Evolutionary conservation across 805 yeast genomes (phyloP).

Genomic region (Candida michaelii): DNA sequence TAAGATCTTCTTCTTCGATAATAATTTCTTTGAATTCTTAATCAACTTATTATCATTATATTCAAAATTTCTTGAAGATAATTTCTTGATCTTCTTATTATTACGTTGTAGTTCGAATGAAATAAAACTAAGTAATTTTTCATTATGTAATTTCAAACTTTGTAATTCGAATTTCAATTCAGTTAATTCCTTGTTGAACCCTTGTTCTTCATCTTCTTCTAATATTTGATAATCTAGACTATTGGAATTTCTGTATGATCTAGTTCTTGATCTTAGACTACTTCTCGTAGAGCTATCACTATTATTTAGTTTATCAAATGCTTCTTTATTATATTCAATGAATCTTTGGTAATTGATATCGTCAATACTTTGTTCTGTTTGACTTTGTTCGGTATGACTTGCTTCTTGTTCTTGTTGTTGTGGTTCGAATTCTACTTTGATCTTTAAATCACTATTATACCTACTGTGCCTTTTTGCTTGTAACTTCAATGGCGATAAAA

Average conservation of each 20-base stretch:
- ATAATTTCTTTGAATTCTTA: constrained; percentile 46
- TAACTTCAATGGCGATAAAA: constrained; percentile 43
- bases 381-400: background rate
- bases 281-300: constrained; percentile 2
- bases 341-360: constrained; percentile 4
- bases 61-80: constrained; percentile 36
- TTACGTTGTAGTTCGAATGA: constrained; percentile 56
- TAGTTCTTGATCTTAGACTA: background rate
- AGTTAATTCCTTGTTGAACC: constrained; percentile 37
- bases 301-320: constrained; percentile 10
- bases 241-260: constrained; percentile 6
- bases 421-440: constrained; percentile 42
- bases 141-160: constrained; percentile 54
- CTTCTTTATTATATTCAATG: constrained; percentile 7
- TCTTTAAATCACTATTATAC: constrained; percentile 43
- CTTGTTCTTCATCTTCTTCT: constrained; percentile 6
- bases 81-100: constrained; percentile 40
- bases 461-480: constrained; percentile 33
- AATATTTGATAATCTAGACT: constrained; percentile 17
- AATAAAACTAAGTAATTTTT: constrained; percentile 54
- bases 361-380: background rate
- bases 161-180: constrained; percentile 53
- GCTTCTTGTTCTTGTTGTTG: constrained; percentile 15
- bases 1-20: constrained; percentile 42
- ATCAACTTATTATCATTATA: constrained; percentile 56